phyloP scores from a whole-genome alignment of 1,284 basidiomycete genomes.

The Thelephora terrestris region DNA sequence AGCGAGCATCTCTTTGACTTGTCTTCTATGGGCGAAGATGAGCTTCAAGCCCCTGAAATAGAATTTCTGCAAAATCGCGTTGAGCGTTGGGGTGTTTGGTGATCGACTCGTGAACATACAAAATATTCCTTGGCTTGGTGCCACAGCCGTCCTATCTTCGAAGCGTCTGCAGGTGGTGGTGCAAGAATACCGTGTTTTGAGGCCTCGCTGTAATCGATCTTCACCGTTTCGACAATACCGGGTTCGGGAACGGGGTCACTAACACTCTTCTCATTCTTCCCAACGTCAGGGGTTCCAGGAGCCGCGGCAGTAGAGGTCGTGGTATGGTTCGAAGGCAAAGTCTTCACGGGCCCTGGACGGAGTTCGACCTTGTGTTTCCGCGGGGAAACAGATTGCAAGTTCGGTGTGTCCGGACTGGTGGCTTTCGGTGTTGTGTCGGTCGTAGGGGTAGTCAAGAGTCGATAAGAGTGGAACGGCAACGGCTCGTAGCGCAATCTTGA shows the following conservation, averaged over 20 bases:
- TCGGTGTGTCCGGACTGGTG: constrained; percentile 8
- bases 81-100: constrained; percentile 1
- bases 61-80: constrained; percentile 49
- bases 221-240: constrained; percentile 36
- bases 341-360: constrained; percentile 54
- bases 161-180: constrained; percentile 52
- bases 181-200: constrained; percentile 54
- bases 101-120: constrained; percentile 27
- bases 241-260: constrained; percentile 2
- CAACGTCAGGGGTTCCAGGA: constrained; percentile 2
- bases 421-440: not conserved
- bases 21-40: constrained; percentile 49
- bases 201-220: constrained; percentile 56
- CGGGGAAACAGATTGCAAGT: constrained; percentile 12
- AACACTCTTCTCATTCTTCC: constrained; percentile 3
- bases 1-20: constrained; percentile 40
- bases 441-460: not conserved
- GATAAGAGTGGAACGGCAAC: not conserved
- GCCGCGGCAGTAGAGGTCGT: constrained; percentile 9
- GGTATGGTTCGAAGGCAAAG: constrained; percentile 8
- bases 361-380: constrained; percentile 52
- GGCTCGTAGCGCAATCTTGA: no score
- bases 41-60: constrained; percentile 65
- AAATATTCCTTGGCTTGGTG: constrained; percentile 65
- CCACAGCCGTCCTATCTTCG: constrained; percentile 40